These are phyloP conservation scores for Xylariaceae sp. DNA, from an alignment of 2,329 filamentous ascomycete species.

Conservation along the genomic window DNA sequence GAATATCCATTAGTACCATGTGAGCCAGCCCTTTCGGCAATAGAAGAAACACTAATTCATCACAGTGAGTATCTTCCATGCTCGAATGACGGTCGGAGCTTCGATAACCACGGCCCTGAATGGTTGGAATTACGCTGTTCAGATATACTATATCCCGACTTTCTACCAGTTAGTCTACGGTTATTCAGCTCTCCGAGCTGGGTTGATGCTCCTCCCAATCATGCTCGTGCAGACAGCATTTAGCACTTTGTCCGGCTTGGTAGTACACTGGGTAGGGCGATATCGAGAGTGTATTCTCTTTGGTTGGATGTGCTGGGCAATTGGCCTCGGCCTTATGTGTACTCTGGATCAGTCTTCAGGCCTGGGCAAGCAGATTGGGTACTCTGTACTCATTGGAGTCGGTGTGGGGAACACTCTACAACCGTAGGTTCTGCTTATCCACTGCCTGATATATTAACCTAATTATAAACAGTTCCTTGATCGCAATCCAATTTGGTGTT, in stretches of 20 bases:
- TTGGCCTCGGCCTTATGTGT: constrained; percentile 49
- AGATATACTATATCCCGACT: constrained; percentile 44
- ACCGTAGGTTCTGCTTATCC: constrained; percentile 31
- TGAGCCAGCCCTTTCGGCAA: constrained; percentile 23
- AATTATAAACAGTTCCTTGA: constrained; percentile 26
- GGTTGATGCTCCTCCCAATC: constrained; percentile 37
- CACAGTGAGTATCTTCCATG: constrained; percentile 50
- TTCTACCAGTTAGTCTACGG: constrained; percentile 44
- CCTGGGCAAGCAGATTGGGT: constrained; percentile 51
- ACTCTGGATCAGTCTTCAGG: constrained; percentile 44
- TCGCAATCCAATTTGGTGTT: constrained; percentile 54
- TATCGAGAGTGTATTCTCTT: constrained; percentile 52
- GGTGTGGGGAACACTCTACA: constrained; percentile 50
- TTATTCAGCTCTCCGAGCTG: constrained; percentile 38
- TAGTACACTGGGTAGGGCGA: constrained; percentile 48
- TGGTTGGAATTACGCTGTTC: constrained; percentile 56
- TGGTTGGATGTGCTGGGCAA: constrained; percentile 47
- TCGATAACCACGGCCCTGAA: constrained; percentile 55
- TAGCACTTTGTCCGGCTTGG: constrained; percentile 46
- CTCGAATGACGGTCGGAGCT: constrained; percentile 48
- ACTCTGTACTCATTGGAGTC: constrained; percentile 46
- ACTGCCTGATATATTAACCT: background rate
- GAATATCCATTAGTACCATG: constrained; percentile 43
- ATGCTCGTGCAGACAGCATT: constrained; percentile 41
- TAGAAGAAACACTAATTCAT: too few species aligned